Base-by-base conservation (phyloP, 306 rosid genomes). In the Gastrolobium bilobum region DNA sequence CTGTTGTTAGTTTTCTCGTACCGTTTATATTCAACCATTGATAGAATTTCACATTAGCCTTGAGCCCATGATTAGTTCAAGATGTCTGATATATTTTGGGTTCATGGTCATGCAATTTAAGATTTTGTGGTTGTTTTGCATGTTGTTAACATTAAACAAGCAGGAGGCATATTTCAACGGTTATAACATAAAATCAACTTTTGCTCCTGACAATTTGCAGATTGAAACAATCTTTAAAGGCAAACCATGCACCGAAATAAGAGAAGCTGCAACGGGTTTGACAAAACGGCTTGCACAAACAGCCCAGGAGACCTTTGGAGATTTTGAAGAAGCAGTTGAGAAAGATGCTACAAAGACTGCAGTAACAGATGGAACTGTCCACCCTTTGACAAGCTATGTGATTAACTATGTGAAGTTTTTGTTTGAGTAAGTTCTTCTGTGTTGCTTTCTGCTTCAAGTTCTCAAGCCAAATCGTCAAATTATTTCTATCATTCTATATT, bases 311-410 rank as follows among this genome's bases (percentile, higher is more conserved):
- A 92, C 97, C 2, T 92, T 92, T 75, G 95, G 97, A 61, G 96
- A 92, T 87, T 92, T 92, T 89, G 97, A 92, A 84, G 97, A 89
- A 84, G 96, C 93, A 8, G 96, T 92, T 77, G 96, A 92, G 81
- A 90, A 91, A 74, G 96, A 92, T 86, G 93, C 96, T 39, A 92
- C 97, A 0, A 92, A 92, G 80, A 92, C 97, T 81, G 97, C 96
- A 37, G 97, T 92, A 54, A 79, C 84, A 43, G 97, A 92, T 86
- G 97, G 97, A 83, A 90, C 97, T 46, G 97, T 90, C 11, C 97
- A 92, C 84, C 96, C 97, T 77, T 81, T 92, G 88, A 92, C 97
- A 67, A 92, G 97, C 90, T 90, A 92, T 61, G 97, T 92, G 79
- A 92, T 92, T 80, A 92, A 92, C 85, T 90, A 92, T 75, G 97